These are phyloP conservation scores for Lactarius hatsudake DNA, from an alignment of 768 basidiomycete genomes.

Conservation along the genomic window DNA sequence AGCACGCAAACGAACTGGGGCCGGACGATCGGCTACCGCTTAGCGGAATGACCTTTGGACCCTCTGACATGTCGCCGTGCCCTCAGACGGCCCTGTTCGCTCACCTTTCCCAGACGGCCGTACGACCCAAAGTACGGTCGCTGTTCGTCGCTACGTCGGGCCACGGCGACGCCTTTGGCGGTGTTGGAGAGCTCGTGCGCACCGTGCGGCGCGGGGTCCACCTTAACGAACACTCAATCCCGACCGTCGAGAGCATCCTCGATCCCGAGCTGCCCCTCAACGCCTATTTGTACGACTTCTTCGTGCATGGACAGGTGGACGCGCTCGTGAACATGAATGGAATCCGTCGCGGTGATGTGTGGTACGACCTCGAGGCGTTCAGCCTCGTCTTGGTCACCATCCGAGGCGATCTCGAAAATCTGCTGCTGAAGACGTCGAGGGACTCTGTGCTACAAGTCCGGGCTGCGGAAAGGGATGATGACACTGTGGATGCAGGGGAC, in stretches of 20 bases:
- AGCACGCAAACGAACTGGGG: conserved; percentile 40
- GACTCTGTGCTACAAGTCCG: conserved; percentile 11
- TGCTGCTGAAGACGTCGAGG: conserved; percentile 36
- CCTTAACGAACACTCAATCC: conserved; percentile 58
- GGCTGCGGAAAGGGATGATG: conserved; percentile 24
- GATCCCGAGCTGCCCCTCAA: conserved; percentile 27
- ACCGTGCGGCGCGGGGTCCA: conserved; percentile 53
- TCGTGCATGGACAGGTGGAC: conserved; percentile 55
- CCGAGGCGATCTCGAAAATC: conserved; percentile 47
- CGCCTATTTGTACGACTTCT: conserved; percentile 63
- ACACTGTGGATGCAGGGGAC: conserved; percentile 32
- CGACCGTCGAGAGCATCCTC: conserved; percentile 45
- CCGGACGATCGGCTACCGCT: conserved; percentile 49
- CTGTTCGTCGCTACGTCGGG: conserved; percentile 68
- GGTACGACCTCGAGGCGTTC: conserved; percentile 64
- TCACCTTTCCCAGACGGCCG: conserved; percentile 40
- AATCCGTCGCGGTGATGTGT: conserved; percentile 60
- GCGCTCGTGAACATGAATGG: conserved; percentile 52
- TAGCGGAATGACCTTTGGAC: conserved; percentile 36
- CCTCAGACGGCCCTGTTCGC: conserved; percentile 33
- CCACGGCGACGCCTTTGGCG: conserved; percentile 52
- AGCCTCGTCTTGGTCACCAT: conserved; percentile 48
- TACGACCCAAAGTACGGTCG: conserved; percentile 49
- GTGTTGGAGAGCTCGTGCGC: conserved; percentile 49
- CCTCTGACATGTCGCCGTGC: conserved; percentile 11